These are phyloP conservation scores for Primulina eburnea DNA, from an alignment of 257 asterid species.

Conservation along the genomic window DNA sequence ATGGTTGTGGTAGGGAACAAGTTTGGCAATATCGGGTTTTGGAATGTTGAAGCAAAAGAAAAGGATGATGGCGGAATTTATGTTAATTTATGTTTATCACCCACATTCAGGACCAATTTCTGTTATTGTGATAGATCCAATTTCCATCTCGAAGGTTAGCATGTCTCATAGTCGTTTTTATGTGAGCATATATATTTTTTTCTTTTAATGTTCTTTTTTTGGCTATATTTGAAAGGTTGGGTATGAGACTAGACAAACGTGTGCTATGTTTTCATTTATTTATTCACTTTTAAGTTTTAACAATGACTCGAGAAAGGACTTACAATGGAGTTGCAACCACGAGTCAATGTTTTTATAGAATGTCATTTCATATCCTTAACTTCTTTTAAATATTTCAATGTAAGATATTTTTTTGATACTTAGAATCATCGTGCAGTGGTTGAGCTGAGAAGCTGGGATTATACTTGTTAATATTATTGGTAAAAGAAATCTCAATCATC, in stretches of 20 bases:
- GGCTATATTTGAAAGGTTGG: constrained; percentile 9
- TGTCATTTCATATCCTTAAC: neutral
- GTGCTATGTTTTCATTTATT: neutral
- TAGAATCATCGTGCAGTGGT: neutral
- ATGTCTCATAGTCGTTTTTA: neutral
- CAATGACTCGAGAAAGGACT: neutral
- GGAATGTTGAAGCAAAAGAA: constrained; percentile 61
- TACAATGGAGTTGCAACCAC: neutral
- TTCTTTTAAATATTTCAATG: constrained; percentile 8
- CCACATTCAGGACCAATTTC: constrained; percentile 83
- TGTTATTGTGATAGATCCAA: constrained; percentile 59
- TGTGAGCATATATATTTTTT: neutral
- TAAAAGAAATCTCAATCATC: neutral
- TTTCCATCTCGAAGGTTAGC: constrained; percentile 62
- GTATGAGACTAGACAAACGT: neutral
- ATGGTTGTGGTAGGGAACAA: constrained; percentile 83
- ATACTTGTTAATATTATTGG: neutral
- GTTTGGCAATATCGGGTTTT: constrained; percentile 73
- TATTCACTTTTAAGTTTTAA: neutral
- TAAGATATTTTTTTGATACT: neutral
- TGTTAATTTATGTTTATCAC: constrained; percentile 54
- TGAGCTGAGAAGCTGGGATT: constrained; percentile 1
- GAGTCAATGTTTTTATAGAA: neutral
- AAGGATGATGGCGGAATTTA: constrained; percentile 68
- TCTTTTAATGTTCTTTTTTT: neutral